A percentile compares a stretch with the other conserved stretches of the same genome.
These are phyloP conservation scores for Pilatotrama ljubarskyi DNA, from an alignment of 768 basidiomycete species.

Conservation along the genomic window DNA sequence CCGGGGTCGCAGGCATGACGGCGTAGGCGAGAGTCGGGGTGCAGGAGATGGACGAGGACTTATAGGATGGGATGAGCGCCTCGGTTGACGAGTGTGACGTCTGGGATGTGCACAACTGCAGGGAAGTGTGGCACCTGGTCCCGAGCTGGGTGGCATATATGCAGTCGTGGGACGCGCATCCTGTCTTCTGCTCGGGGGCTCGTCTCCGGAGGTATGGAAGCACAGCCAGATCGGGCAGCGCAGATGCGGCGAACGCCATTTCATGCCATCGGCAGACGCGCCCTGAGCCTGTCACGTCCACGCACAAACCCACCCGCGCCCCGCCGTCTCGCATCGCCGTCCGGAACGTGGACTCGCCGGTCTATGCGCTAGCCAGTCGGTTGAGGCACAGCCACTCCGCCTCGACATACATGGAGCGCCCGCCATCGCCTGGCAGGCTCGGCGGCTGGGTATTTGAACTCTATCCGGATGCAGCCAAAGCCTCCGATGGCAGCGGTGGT, in stretches of 20 bases:
- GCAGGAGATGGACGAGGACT: not conserved
- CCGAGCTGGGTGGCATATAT: no score
- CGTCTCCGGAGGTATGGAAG: constrained; percentile 1
- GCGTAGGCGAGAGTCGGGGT: not conserved
- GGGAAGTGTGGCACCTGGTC: not conserved
- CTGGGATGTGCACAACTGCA: not conserved
- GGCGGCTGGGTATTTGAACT: not conserved
- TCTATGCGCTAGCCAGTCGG: not conserved
- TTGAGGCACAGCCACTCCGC: not conserved
- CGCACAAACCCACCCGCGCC: no score
- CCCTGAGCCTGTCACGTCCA: no score
- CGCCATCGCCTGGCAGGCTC: not conserved
- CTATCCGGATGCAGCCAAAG: no score
- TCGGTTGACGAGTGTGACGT: not conserved
- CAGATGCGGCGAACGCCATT: not conserved
- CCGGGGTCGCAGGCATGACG: not conserved
- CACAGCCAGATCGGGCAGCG: not conserved
- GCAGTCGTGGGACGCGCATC: no score
- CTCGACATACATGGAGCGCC: not conserved
- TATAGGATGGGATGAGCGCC: no score
- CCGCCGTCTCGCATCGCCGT: not conserved
- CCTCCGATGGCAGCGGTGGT: no score
- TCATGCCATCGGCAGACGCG: no score
- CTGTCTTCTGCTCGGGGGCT: not conserved
- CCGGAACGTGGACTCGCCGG: not conserved